Percentiles rank a stretch among this genome's conserved stretches.
phyloP scores from a whole-genome alignment of 2,329 filamentous ascomycete genomes.

The Apiospora hydei region DNA sequence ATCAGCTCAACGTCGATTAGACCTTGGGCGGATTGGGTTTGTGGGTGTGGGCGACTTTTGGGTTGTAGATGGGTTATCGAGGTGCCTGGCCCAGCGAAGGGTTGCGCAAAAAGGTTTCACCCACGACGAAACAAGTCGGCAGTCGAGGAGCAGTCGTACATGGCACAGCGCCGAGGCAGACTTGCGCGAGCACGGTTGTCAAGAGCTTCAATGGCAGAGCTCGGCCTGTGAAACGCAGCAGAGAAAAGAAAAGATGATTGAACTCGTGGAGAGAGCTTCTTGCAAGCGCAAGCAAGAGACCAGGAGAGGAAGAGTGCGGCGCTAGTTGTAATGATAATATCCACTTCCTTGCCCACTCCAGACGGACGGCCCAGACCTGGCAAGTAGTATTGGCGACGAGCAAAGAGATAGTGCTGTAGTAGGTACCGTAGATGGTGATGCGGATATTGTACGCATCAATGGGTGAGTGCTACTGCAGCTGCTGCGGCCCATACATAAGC shows the following conservation, averaged over 20 bases:
- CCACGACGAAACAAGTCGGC: constrained; percentile 14
- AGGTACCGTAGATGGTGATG: not conserved
- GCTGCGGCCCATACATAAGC: constrained; percentile 2
- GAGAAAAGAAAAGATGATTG: constrained; percentile 14
- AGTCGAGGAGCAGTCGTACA: constrained; percentile 16
- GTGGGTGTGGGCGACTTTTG: not conserved
- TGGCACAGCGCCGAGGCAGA: constrained; percentile 1
- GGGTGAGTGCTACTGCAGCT: not conserved
- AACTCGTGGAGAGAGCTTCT: not conserved
- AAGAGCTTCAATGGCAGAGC: constrained; percentile 14
- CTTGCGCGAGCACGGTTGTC: constrained; percentile 9
- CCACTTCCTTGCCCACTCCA: constrained; percentile 7
- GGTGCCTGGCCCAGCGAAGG: constrained; percentile 14
- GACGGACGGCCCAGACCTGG: not conserved
- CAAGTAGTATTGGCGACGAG: not conserved
- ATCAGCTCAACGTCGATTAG: constrained; percentile 13
- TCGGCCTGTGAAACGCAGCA: constrained; percentile 4
- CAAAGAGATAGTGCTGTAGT: not conserved
- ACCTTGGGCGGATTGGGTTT: not conserved
- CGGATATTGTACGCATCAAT: constrained; percentile 14
- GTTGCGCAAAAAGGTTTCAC: constrained; percentile 14
- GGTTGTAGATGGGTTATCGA: not conserved
- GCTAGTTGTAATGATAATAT: constrained; percentile 20
- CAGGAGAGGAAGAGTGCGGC: not conserved
- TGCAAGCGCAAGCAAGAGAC: not conserved